Base-by-base conservation (phyloP, 768 basidiomycete genomes). In the Galerina sulciceps region DNA sequence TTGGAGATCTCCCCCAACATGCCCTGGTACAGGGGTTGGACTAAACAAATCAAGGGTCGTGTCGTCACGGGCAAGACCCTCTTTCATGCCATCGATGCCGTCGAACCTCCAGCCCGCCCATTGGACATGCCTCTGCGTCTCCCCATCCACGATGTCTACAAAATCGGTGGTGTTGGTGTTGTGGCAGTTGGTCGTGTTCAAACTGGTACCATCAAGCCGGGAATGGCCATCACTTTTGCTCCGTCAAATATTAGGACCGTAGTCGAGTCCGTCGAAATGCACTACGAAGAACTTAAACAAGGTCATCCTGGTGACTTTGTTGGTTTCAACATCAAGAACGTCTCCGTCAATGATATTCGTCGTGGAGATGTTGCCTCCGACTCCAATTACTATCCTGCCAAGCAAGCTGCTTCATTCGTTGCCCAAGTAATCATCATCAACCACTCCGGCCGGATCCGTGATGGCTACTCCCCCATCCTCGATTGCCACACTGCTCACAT, bases 181-280 rank as follows among this genome's bases (percentile, higher is more conserved):
- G 97, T 99, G 73, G 97, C 97, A 76, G 97, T 99, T 81, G 97
- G 97, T 77, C 97, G 97, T 93, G 97, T 99, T 69, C 97, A 99
- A 86, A 99, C 97, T 73, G 97, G 97, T 90, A 74, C 93, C 79
- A 98, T 99, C 88, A 97, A 97, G 86, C 93, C 96, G 71, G 96
- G 96, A 78, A 99, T 99, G 96, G 84, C 99, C 70, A 96, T 97
- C 77, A 88, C 81, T 75, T 99, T 99, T 75, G 96, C 96, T 66
- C 96, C 96, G 61, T 77, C 94, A 63, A 95, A 94, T 82, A 96
- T 99, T 72, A 98, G 95, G 79, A 99, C 97, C 82, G 97, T 99
- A 94, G 97, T 99, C 86, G 99, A 99, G 90, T 99, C 97, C 70
- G 95, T 97, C 77, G 96, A 98, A 83, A 98, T 98, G 96, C 95